Conservation (phyloP, 2,329 filamentous ascomycete genomes). For the Calonectria pseudoturangicola region DNA sequence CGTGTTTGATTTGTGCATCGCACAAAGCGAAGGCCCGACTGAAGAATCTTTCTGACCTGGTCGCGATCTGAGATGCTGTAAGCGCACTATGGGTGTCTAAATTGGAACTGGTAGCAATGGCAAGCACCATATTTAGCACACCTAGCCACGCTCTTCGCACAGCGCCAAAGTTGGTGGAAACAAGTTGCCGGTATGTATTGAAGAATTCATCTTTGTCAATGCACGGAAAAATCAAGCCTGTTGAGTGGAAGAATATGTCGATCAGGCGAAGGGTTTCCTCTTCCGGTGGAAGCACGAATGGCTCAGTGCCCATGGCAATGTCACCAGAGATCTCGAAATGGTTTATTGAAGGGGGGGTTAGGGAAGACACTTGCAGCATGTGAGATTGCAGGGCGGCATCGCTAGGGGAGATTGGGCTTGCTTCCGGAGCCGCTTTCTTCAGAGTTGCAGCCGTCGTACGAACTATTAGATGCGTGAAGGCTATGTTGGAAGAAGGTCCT, state of each 20-base stretch:
- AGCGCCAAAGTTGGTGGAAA: background rate
- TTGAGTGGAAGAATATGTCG: background rate
- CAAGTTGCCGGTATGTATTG: background rate
- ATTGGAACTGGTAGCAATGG: background rate
- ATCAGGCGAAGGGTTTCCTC: background rate
- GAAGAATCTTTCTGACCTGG: background rate
- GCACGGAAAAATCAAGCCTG: background rate
- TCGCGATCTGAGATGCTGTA: background rate
- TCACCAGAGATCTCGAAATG: background rate
- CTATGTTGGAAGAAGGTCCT: conserved; percentile 1
- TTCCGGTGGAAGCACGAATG: background rate
- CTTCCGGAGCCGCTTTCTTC: background rate
- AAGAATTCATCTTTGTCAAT: background rate
- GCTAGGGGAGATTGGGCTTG: background rate
- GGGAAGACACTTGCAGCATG: background rate
- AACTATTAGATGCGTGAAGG: background rate
- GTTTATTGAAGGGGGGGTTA: background rate
- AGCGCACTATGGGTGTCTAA: background rate
- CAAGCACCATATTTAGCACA: background rate
- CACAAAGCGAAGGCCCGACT: background rate
- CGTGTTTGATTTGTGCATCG: background rate
- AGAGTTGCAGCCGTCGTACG: background rate
- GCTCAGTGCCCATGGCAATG: background rate
- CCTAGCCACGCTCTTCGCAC: background rate
- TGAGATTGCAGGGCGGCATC: background rate